Evolutionary conservation across 306 rosid species (phyloP).

Genomic region (Ceratonia siliqua): DNA sequence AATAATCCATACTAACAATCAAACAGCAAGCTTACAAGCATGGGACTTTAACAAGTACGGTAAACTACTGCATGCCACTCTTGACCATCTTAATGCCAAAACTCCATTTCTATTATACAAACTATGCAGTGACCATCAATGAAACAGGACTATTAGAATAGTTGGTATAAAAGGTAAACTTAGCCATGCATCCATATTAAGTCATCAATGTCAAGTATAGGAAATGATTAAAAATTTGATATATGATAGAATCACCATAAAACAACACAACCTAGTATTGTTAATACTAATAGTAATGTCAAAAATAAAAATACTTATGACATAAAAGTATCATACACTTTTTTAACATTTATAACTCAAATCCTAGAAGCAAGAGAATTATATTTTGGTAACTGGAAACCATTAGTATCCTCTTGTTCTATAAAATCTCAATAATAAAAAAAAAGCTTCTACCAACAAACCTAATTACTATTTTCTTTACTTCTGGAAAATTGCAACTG

Average conservation of each 20-base stretch:
- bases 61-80: not conserved
- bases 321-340: too few species aligned
- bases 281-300: not conserved
- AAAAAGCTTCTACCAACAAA: not conserved
- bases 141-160: not conserved
- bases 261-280: not conserved
- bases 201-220: not conserved
- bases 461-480: not conserved
- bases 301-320: too few species aligned
- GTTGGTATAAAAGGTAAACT: not conserved
- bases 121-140: not conserved
- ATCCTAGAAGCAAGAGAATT: not conserved
- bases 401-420: not conserved
- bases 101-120: not conserved
- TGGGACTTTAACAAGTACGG: not conserved
- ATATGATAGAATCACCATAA: not conserved
- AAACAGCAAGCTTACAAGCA: slow-evolving; percentile 15
- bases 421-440: not conserved
- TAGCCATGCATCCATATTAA: not conserved
- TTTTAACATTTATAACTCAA: not conserved
- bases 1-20: slow-evolving; percentile 1
- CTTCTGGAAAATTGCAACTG: not conserved
- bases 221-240: not conserved
- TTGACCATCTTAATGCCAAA: not conserved
- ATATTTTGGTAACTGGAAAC: not conserved